Evolutionary conservation across 441 rosid genomes (phyloP).

Genomic region (Melastoma candidum): DNA sequence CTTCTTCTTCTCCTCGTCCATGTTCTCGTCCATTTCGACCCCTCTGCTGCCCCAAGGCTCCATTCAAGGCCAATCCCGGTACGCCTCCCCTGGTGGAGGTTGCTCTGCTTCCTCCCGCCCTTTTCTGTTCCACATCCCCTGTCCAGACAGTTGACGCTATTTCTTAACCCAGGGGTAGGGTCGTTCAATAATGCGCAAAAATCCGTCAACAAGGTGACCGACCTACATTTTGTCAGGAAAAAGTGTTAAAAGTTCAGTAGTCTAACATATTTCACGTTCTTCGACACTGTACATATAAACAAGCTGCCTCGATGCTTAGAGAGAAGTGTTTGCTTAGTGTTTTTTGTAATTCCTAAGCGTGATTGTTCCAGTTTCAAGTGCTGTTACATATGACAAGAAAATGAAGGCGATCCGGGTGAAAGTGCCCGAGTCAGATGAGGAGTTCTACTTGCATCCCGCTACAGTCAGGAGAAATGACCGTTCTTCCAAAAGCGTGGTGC

Average conservation of each 20-base stretch:
- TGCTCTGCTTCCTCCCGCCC: too few species aligned
- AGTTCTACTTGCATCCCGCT: conserved; percentile 86
- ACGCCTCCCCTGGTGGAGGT: background rate
- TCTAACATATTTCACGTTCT: too few species aligned
- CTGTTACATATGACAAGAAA: conserved; percentile 71
- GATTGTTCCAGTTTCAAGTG: conserved; percentile 59
- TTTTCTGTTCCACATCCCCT: too few species aligned
- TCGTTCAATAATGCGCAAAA: conserved; percentile 93
- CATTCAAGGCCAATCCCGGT: conserved; percentile 26
- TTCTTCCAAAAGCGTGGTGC: conserved; percentile 88
- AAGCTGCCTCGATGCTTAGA: too few species aligned
- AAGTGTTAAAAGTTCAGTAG: background rate
- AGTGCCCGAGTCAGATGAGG: conserved; percentile 89
- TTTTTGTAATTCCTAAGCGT: too few species aligned
- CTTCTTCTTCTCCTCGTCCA: too few species aligned
- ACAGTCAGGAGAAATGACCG: conserved; percentile 87
- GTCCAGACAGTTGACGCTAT: too few species aligned
- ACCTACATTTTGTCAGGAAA: background rate
- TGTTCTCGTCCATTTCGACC: conserved; percentile 20
- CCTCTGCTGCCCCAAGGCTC: conserved; percentile 20
- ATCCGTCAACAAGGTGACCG: conserved; percentile 86
- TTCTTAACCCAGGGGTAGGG: conserved; percentile 42
- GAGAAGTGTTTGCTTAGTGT: too few species aligned
- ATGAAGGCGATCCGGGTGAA: conserved; percentile 75
- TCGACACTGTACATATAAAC: too few species aligned